Evolutionary conservation across 805 yeast species (phyloP), one percentile per base, ranked within the genome.

Genomic region (Metschnikowia aberdeeniae): DNA sequence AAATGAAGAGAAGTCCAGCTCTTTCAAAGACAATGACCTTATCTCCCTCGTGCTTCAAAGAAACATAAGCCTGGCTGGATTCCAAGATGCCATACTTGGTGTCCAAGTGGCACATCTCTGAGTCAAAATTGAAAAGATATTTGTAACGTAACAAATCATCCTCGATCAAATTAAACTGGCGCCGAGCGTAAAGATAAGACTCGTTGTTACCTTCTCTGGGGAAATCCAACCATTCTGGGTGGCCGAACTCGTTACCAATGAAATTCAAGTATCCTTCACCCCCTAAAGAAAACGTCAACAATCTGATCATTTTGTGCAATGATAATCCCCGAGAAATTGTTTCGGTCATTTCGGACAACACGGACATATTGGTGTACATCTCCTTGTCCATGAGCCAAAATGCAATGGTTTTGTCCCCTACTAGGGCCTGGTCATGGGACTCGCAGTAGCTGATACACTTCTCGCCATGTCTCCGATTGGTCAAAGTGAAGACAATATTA

Each of bases 321-420:
- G 96, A 81, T 35, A 93, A 67, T 30, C 99, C 99, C 52, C 99
- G 80, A 58, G 89, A 96, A 52, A 92, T 75, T 10, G 84, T 77
- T 3, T 86, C 85, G 1, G 95, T 85, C 42, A 84, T 70, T 43
- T 82, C 86, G 1, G 88, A 70, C 36, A 90, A 60, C 1, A 74
- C 74, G 12, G 95, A 84, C 99, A 92, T 92, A 67, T 89, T 82
- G 30, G 97, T 92, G 66, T 92, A 92, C 98, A 92, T 90, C 54
- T 90, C 96, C 51, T 92, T 89, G 68, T 92, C 99, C 98, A 92
- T 92, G 46, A 92, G 75, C 99, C 99, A 93, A 61, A 92, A 92
- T 0, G 98, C 98, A 47, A 92, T 68, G 2, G 97, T 88, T 64
- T 92, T 92, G 63, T 92, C 99, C 43, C 99, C 99, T 19, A 92